Base-by-base conservation (phyloP, 2,329 filamentous ascomycete genomes). In the Monosporascus sp. region DNA sequence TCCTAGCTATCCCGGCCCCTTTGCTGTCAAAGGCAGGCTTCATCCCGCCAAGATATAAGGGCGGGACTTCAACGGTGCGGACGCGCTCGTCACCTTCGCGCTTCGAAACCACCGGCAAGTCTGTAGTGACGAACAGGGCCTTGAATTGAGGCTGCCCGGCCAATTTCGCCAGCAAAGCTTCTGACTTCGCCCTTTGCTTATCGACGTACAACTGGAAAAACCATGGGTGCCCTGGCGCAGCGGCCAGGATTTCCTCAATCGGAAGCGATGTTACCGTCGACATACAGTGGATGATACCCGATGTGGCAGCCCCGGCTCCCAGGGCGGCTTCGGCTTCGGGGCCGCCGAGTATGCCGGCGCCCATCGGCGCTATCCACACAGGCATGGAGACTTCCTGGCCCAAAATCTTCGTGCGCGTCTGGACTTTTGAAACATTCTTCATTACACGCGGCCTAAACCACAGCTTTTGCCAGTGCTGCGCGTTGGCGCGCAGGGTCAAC, bases 71-170 rank as follows among this genome's bases (percentile, higher is more conserved):
- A 51, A 81, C 77, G 4, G 77, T 76, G 51, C 67, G 71, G 2
- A 78, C 63, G 65, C 77, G 65, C 65, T 75, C 71, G 51, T 76
- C 72, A 8, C 72, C 74, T 56, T 78, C 76, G 20, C 80, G 70
- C 64, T 85, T 85, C 0, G 80, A 80, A 0, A 77, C 72, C 2
- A 83, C 74, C 0, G 82, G 80, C 0, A 77, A 73, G 63, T 86
- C 82, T 4, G 83, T 75, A 0, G 82, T 86, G 4, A 86, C 69
- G 54, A 85, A 79, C 14, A 86, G 69, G 5, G 75, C 80, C 22
- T 46, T 46, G 22, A 46, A 15, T n/a, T 46, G 43, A 27, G 43
- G 55, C 17, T 24, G 17, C 20, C 5, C 36, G 14, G 41, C 39
- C 17, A 57, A 36, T 6, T 52, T 38, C 4, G 15, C 36, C 15